Evolutionary conservation across 345 rosid species (phyloP).

Genomic region (Mercurialis annua): DNA sequence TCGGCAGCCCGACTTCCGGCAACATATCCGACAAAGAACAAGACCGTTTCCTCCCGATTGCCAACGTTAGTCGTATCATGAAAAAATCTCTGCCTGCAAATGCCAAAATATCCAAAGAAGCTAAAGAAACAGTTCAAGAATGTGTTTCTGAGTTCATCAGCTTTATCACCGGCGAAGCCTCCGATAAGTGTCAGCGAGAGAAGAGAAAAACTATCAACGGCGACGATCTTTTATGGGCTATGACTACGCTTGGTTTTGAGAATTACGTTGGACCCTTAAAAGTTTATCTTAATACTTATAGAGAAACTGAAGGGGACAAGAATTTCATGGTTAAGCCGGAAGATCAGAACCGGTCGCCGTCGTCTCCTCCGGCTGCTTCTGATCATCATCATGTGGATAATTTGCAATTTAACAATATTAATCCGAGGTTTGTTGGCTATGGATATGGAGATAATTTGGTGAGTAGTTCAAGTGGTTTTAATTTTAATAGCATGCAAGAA

Average conservation of each 20-base stretch:
- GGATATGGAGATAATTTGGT: constrained; percentile 27
- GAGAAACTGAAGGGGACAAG: constrained; percentile 27
- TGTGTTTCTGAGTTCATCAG: constrained; percentile 32
- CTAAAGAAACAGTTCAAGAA: constrained; percentile 30
- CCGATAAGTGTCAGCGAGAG: constrained; percentile 30
- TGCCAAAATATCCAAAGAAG: constrained; percentile 31
- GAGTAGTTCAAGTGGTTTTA: constrained; percentile 11
- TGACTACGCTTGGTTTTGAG: constrained; percentile 28
- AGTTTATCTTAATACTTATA: constrained; percentile 19
- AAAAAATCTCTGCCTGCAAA: constrained; percentile 28
- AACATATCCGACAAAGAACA: constrained; percentile 38
- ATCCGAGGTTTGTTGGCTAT: constrained; percentile 11
- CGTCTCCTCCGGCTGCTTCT: background rate
- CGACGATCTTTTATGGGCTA: constrained; percentile 28
- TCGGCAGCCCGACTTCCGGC: constrained; percentile 41
- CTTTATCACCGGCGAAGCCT: constrained; percentile 31
- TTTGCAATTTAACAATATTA: constrained; percentile 16
- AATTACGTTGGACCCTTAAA: constrained; percentile 24
- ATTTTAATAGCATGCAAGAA: constrained; percentile 18
- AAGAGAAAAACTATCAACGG: constrained; percentile 31
- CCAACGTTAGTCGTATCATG: constrained; percentile 31
- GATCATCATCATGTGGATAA: constrained; percentile 6
- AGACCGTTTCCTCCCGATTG: constrained; percentile 28
- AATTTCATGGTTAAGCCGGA: constrained; percentile 18
- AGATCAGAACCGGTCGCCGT: background rate